phyloP scores from a whole-genome alignment of 169 alveolate genomes.

The Sarcocystis neurona region DNA sequence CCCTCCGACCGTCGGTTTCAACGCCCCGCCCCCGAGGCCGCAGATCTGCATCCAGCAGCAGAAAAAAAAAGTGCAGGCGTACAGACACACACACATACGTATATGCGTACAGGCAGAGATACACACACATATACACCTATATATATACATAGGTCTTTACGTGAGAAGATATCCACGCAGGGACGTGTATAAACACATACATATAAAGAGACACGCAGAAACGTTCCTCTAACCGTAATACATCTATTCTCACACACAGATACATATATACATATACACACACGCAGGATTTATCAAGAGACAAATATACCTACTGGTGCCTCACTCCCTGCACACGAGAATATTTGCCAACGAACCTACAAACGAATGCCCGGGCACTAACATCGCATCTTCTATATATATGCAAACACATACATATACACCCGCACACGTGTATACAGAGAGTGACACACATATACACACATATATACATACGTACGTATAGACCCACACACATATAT shows the following conservation, averaged over 20 bases:
- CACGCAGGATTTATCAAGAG: not conserved
- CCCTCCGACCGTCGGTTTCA: conserved; percentile 69
- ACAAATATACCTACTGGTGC: not conserved
- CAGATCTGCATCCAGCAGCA: conserved; percentile 61
- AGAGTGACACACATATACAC: not conserved
- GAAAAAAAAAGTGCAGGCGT: not conserved
- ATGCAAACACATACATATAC: too few species aligned
- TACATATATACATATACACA: not conserved
- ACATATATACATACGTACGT: not conserved
- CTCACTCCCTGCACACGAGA: too few species aligned
- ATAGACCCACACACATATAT: not conserved
- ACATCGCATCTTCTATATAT: too few species aligned
- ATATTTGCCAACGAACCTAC: too few species aligned
- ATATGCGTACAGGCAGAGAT: not conserved
- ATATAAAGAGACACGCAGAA: too few species aligned
- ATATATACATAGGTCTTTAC: too few species aligned
- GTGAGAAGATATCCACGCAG: too few species aligned
- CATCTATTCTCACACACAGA: not conserved
- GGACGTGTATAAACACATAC: too few species aligned
- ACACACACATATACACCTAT: not conserved
- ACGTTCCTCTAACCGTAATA: too few species aligned
- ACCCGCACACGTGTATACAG: not conserved
- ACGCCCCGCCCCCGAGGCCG: conserved; percentile 78
- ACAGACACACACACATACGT: not conserved
- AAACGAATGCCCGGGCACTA: too few species aligned